phyloP scores from a whole-genome alignment of 768 basidiomycete genomes.

The Clavulina sp. region DNA sequence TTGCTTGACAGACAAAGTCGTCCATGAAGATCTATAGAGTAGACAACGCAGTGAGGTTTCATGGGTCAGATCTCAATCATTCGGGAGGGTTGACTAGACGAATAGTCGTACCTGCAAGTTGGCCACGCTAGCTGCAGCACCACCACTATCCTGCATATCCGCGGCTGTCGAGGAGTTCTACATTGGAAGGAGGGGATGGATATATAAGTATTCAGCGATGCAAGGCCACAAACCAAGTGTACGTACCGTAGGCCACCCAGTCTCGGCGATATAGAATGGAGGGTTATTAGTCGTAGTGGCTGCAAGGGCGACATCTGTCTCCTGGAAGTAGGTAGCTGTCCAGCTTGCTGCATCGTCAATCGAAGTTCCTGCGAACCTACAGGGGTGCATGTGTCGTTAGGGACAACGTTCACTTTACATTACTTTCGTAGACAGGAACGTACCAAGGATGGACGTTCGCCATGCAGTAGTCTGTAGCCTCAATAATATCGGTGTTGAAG shows the following conservation, averaged over 20 bases:
- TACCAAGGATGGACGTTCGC: conserved; percentile 68
- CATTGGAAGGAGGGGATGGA: neutral
- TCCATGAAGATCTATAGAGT: conserved; percentile 55
- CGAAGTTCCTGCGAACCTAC: conserved; percentile 73
- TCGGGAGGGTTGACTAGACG: no score
- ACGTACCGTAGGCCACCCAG: conserved; percentile 65
- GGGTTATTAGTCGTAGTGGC: conserved; percentile 48
- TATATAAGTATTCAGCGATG: neutral
- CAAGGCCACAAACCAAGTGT: neutral
- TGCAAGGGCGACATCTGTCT: conserved; percentile 43
- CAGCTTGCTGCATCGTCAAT: conserved; percentile 55
- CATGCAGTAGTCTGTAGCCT: conserved; percentile 57
- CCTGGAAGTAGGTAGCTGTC: conserved; percentile 65
- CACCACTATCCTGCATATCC: conserved; percentile 46
- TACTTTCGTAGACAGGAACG: conserved; percentile 18
- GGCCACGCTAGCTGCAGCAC: neutral
- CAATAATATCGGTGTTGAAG: conserved; percentile 55
- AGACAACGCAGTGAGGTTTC: conserved; percentile 31
- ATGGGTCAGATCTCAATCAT: neutral
- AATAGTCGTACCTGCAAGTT: neutral
- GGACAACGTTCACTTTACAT: neutral
- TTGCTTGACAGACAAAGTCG: conserved; percentile 76
- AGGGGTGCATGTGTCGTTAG: neutral
- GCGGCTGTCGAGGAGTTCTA: conserved; percentile 42
- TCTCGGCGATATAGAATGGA: conserved; percentile 83